phyloP scores from a whole-genome alignment of 148 eudicot genomes.

The Beta vulgaris region DNA sequence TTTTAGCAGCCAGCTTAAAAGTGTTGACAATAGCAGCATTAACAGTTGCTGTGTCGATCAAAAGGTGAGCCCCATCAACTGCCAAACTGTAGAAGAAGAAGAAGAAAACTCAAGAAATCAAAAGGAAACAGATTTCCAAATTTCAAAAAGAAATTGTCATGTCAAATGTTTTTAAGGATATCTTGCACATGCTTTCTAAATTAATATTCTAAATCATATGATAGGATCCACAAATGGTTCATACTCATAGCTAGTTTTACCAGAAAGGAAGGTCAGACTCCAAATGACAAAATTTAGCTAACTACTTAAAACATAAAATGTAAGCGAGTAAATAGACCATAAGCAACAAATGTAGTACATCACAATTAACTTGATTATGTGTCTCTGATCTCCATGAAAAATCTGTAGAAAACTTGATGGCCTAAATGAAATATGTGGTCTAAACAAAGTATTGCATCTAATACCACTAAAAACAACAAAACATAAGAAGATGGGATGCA shows the following conservation, averaged over 20 bases:
- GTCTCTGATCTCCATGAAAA: background rate
- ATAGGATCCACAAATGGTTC: background rate
- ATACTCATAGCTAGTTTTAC: background rate
- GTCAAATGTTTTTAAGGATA: background rate
- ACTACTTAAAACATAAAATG: background rate
- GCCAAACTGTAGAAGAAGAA: slow-evolving; percentile 67
- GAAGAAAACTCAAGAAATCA: slow-evolving; percentile 6
- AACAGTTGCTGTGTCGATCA: slow-evolving; percentile 78
- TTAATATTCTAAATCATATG: slow-evolving; percentile 1
- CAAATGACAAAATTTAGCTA: background rate
- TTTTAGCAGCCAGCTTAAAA: slow-evolving; percentile 50
- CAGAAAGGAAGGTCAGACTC: background rate
- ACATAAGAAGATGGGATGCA: background rate
- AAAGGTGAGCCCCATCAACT: slow-evolving; percentile 52
- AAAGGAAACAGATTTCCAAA: background rate
- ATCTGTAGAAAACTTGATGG: background rate
- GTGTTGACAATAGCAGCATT: slow-evolving; percentile 87
- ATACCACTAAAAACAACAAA: background rate
- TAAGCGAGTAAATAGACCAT: background rate
- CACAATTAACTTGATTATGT: background rate
- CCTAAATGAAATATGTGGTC: background rate
- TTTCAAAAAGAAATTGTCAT: background rate
- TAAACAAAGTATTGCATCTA: background rate
- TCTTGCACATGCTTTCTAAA: background rate
- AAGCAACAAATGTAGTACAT: background rate